phyloP scores from a whole-genome alignment of 345 rosid species.

The Alliaria petiolata region DNA sequence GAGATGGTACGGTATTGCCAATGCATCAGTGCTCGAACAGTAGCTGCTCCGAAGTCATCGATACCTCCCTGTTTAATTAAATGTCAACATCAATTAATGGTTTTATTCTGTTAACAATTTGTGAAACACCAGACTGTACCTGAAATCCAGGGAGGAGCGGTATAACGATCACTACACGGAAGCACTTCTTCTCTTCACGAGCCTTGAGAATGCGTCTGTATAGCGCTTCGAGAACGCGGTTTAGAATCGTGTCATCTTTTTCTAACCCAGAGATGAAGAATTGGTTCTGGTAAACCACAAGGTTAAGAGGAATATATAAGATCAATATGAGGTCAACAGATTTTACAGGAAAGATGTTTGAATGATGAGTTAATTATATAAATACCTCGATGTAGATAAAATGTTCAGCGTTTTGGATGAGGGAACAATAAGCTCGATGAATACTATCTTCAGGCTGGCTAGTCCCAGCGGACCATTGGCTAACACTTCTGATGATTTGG shows the following conservation, averaged over 20 bases:
- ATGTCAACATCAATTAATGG: not conserved
- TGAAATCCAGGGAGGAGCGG: constrained; percentile 97
- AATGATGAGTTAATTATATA: not conserved
- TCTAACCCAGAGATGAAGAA: constrained; percentile 87
- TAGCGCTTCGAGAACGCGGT: constrained; percentile 69
- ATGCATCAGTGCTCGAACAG: constrained; percentile 89
- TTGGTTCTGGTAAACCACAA: constrained; percentile 61
- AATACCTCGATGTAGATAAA: constrained; percentile 88
- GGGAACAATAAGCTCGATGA: constrained; percentile 73
- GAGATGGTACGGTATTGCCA: constrained; percentile 94
- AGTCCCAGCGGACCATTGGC: constrained; percentile 94
- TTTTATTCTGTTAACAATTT: not conserved
- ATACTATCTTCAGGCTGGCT: constrained; percentile 89
- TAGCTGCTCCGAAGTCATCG: constrained; percentile 89
- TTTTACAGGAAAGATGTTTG: not conserved
- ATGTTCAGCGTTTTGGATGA: constrained; percentile 78
- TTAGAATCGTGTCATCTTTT: constrained; percentile 70
- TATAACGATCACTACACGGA: constrained; percentile 69
- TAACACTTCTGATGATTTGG: constrained; percentile 91
- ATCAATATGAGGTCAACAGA: no score
- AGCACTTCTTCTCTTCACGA: constrained; percentile 58
- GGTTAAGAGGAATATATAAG: not conserved
- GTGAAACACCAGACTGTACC: constrained; percentile 33
- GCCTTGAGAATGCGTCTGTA: constrained; percentile 71
- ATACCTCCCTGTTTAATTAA: constrained; percentile 60